Evolutionary conservation across 73 alveolate species (phyloP).

Genomic region (Paraurostyla sp.): DNA sequence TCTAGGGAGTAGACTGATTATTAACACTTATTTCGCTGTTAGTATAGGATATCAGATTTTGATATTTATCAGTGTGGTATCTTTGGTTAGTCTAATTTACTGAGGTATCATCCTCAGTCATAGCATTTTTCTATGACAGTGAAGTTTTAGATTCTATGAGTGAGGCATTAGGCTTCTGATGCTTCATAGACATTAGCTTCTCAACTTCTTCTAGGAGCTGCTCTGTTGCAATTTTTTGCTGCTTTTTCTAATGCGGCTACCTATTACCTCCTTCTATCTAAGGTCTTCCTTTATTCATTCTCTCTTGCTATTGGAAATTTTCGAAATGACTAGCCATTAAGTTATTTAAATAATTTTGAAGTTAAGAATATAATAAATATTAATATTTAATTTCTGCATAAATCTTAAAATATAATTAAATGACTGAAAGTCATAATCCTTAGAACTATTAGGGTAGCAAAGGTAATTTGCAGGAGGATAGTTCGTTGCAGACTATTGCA

Average conservation of each 20-base stretch:
- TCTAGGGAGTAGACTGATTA: neutral
- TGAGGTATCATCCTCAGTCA: neutral
- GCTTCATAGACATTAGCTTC: neutral
- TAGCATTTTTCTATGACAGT: slow-evolving; percentile 4
- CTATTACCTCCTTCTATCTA: too few relatives aligned
- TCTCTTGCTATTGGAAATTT: too few relatives aligned
- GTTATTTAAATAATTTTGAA: neutral
- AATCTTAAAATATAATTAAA: slow-evolving; percentile 48
- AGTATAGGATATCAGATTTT: neutral
- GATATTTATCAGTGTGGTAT: neutral
- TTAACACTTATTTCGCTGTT: neutral
- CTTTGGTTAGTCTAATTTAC: neutral
- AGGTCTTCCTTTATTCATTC: too few relatives aligned
- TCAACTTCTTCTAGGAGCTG: neutral
- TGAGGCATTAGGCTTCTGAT: slow-evolving; percentile 20
- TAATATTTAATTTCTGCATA: neutral
- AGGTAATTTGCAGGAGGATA: neutral
- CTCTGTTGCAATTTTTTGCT: neutral
- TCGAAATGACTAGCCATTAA: too few relatives aligned
- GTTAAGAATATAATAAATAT: slow-evolving; percentile 12
- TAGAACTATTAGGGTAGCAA: slow-evolving; percentile 1
- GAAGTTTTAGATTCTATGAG: slow-evolving; percentile 28
- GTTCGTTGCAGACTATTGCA: neutral
- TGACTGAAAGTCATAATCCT: slow-evolving; percentile 57
- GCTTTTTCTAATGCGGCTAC: too few relatives aligned